These are phyloP conservation scores for Noccaea bulbosa DNA, from an alignment of 345 rosid species.

Conservation along the genomic window DNA sequence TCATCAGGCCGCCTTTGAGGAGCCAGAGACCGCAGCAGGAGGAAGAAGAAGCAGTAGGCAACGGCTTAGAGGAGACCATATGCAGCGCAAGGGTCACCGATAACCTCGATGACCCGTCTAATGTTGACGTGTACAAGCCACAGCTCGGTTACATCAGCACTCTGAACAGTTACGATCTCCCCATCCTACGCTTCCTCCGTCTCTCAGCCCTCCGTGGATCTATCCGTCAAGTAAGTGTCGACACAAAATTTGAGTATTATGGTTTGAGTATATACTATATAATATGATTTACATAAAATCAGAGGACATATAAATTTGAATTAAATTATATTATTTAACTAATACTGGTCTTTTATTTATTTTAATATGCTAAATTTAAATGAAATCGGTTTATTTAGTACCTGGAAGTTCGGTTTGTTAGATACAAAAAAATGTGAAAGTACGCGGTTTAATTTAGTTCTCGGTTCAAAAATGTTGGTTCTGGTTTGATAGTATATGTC, in stretches of 20 bases:
- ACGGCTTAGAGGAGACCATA: slow-evolving; percentile 66
- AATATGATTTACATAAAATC: background rate
- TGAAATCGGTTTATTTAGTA: too few relatives aligned
- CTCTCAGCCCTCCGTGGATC: slow-evolving; percentile 65
- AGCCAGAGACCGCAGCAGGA: slow-evolving; percentile 22
- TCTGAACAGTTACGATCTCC: slow-evolving; percentile 60
- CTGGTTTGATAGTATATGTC: too few relatives aligned
- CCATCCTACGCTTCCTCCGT: slow-evolving; percentile 53
- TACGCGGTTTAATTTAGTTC: too few relatives aligned
- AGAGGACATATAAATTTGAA: background rate
- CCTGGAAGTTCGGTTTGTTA: too few relatives aligned
- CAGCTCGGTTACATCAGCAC: slow-evolving; percentile 60
- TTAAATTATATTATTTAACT: too few relatives aligned
- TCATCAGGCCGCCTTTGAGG: slow-evolving; percentile 52
- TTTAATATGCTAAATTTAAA: too few relatives aligned
- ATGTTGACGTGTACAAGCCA: slow-evolving; percentile 64
- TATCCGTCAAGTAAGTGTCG: slow-evolving; percentile 45
- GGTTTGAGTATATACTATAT: too few relatives aligned
- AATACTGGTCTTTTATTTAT: too few relatives aligned
- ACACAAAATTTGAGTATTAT: background rate
- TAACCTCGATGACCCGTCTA: slow-evolving; percentile 52
- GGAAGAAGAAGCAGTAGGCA: slow-evolving; percentile 19
- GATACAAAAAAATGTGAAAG: too few relatives aligned
- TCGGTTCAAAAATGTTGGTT: too few relatives aligned
- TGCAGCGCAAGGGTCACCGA: slow-evolving; percentile 53